Evolutionary conservation across 78 protist genomes (phyloP).

Genomic region (Cavenderia fasciculata): DNA sequence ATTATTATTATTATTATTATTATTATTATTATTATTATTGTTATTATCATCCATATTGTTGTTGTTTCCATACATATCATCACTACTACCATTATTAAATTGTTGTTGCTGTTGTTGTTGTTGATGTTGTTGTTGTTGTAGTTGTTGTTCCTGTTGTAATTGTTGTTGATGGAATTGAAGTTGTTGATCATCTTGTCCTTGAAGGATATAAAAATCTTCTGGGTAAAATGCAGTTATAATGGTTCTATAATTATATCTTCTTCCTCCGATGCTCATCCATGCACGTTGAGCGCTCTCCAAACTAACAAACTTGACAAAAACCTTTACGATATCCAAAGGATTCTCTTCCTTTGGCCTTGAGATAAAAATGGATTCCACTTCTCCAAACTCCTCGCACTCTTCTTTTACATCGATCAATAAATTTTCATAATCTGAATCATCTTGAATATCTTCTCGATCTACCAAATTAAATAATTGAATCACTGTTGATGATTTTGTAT

Average conservation of each 20-base stretch:
- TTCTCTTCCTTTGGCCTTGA: conserved; percentile 33
- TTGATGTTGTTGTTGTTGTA: neutral
- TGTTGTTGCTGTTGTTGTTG: neutral
- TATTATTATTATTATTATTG: neutral
- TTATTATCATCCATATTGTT: neutral
- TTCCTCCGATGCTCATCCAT: conserved; percentile 54
- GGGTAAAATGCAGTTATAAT: conserved; percentile 56
- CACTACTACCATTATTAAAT: neutral
- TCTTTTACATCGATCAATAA: conserved; percentile 54
- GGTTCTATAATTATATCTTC: conserved; percentile 63
- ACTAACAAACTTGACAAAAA: conserved; percentile 42
- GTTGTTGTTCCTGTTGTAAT: neutral
- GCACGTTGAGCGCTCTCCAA: conserved; percentile 66
- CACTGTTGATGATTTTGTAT: conserved; percentile 55
- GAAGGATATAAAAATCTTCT: conserved; percentile 49
- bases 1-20: neutral
- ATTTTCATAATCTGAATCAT: conserved; percentile 61
- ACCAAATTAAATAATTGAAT: conserved; percentile 68
- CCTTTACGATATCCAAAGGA: conserved; percentile 23
- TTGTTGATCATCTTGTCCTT: conserved; percentile 12
- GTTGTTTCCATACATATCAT: neutral
- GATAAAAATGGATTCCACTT: conserved; percentile 35
- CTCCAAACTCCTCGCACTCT: conserved; percentile 68
- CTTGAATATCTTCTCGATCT: conserved; percentile 66
- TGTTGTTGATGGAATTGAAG: neutral